phyloP scores from a whole-genome alignment of 2,329 filamentous ascomycete species.

The Coleophoma crateriformis region DNA sequence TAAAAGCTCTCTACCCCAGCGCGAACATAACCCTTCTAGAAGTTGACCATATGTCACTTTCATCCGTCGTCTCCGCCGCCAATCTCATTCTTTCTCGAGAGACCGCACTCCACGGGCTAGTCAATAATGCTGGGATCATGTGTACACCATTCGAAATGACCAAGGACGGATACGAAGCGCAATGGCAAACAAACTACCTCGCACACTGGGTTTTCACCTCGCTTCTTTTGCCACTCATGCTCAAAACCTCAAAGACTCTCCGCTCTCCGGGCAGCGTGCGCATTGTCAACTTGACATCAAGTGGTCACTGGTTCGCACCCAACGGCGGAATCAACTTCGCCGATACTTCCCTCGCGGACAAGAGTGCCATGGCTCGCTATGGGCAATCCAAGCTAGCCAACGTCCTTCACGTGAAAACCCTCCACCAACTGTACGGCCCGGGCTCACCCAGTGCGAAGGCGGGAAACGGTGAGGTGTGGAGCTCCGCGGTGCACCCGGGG shows the following conservation, averaged over 20 bases:
- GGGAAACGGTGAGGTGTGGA: too few species aligned
- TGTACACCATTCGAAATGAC: conserved; percentile 25
- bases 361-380: conserved; percentile 32
- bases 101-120: conserved; percentile 29
- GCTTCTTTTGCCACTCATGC: conserved; percentile 16
- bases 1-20: too few species aligned
- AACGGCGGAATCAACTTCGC: conserved; percentile 15
- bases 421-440: conserved; percentile 18
- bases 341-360: conserved; percentile 23
- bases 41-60: too few species aligned
- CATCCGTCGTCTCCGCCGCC: too few species aligned
- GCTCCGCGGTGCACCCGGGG: too few species aligned
- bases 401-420: conserved; percentile 32
- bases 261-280: conserved; percentile 13
- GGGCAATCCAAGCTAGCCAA: conserved; percentile 42
- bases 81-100: too few species aligned
- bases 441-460: too few species aligned
- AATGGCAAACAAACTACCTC: conserved; percentile 27
- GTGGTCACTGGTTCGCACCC: conserved; percentile 13
- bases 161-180: conserved; percentile 31
- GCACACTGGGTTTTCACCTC: conserved; percentile 20
- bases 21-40: too few species aligned
- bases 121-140: conserved; percentile 37
- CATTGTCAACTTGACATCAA: conserved; percentile 16
- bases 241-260: conserved; percentile 9